Evolutionary conservation across 2,329 filamentous ascomycete genomes (phyloP).

Genomic region (Mariannaea elegans): DNA sequence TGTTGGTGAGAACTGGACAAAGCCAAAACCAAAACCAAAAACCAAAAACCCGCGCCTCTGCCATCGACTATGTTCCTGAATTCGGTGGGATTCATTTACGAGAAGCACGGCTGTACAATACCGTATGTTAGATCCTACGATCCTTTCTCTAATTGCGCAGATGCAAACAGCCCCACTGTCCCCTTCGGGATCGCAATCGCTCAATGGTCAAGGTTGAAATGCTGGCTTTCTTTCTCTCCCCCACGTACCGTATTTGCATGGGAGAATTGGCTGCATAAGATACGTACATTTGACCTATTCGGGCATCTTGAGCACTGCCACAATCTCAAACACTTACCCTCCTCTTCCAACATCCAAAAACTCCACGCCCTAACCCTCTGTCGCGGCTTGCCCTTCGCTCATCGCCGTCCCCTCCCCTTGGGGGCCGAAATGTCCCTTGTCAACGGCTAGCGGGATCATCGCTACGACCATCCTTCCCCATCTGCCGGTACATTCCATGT

Average conservation of each 20-base stretch:
- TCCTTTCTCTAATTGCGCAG: no score
- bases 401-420: neutral
- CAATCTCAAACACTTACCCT: neutral
- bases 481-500: conserved; percentile 2
- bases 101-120: neutral
- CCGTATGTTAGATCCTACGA: neutral
- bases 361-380: neutral
- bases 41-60: no score
- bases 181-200: neutral
- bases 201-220: no score
- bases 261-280: no score
- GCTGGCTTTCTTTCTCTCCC: no score
- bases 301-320: neutral
- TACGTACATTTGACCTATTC: no score
- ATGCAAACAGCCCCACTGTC: neutral
- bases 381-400: neutral
- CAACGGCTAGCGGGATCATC: neutral
- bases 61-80: no score
- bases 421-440: neutral
- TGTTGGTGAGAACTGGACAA: no score
- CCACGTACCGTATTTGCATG: no score
- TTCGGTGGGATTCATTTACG: neutral
- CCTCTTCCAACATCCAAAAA: neutral
- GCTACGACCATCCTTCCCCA: neutral
- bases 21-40: no score